These are phyloP conservation scores for Tilletia caries DNA, from an alignment of 1,284 basidiomycete species.

Conservation along the genomic window DNA sequence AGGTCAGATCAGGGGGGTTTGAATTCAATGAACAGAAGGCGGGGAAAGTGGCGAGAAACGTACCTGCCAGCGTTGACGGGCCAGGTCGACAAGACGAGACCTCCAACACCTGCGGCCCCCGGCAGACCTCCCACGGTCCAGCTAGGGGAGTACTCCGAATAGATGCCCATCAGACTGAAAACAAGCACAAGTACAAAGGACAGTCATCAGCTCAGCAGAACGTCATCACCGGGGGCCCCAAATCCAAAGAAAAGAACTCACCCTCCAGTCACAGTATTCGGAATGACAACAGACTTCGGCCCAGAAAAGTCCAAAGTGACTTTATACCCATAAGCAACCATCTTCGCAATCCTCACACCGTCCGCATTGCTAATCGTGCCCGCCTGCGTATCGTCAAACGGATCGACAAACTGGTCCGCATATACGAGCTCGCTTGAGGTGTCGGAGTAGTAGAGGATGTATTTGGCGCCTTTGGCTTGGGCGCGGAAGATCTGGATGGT, in stretches of 20 bases:
- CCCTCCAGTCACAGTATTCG: conserved; percentile 59
- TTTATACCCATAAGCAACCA: conserved; percentile 55
- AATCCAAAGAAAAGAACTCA: not conserved
- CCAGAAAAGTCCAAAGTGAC: conserved; percentile 61
- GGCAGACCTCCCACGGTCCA: conserved; percentile 65
- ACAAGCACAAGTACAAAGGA: too few relatives aligned
- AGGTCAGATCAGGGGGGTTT: not conserved
- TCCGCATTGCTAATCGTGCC: conserved; percentile 30
- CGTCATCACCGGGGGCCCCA: not conserved
- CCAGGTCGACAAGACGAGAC: conserved; percentile 53
- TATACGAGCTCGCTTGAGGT: conserved; percentile 19
- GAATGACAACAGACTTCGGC: conserved; percentile 53
- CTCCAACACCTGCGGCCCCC: conserved; percentile 63
- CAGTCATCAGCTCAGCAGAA: not conserved
- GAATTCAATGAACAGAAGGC: too few relatives aligned
- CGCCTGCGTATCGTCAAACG: conserved; percentile 23
- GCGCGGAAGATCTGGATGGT: conserved; percentile 36
- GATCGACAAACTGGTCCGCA: not conserved
- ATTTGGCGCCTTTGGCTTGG: conserved; percentile 52
- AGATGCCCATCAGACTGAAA: conserved; percentile 58
- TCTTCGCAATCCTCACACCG: conserved; percentile 53
- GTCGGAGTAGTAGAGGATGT: conserved; percentile 33
- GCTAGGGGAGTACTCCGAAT: conserved; percentile 63
- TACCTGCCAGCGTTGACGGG: conserved; percentile 18
- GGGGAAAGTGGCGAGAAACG: too few relatives aligned